Evolutionary conservation across 1,284 basidiomycete species (phyloP), one percentile per base, ranked within the genome.

Genomic region (Puccinia coronata): DNA sequence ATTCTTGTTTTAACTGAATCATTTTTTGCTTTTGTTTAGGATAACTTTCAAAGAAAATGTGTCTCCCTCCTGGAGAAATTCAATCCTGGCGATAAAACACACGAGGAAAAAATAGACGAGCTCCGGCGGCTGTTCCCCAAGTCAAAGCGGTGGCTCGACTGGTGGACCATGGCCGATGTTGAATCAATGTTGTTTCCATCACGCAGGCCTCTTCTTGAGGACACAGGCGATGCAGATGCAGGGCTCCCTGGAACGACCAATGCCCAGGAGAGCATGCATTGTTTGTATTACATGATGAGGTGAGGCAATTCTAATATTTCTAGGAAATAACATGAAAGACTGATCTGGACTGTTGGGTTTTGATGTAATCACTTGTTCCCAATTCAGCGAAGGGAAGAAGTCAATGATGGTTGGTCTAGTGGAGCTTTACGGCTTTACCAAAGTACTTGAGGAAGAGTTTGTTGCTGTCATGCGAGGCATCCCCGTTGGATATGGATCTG

Each of bases 111-210:
- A 39, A 49, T 75, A 16, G 73, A 75, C 20, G 11, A 43, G 63
- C 18, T 75, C n/a, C 72, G 14, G 12, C 34, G 34, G 8, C 23
- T 41, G 1, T 74, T 59, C n/a, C 72, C 72, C 11, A 39, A 74
- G 14, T 39, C 72, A 18, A 55, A 41, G 23, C 6, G 39, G 18
- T 74, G 72, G 72, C 9, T 74, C n/a, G 51, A 74, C 18, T 74
- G 72, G 72, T 74, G 72, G 51, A 67, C 65, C 1, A 25, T 47
- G 20, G 8, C 34, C 9, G 18, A 65, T 39, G 20, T 65, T n/a
- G 3, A 51, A 20, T 5, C 71, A 2, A 73, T 73, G 53, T 16
- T 74, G 3, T 74, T 74, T 36, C 34, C 34, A 18, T 34, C 53
- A 11, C 1, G 72, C 16, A 18, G 23, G 8, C 1, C 18, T 25